Base-by-base conservation (phyloP, 768 basidiomycete genomes). In the Boletales sp. region DNA sequence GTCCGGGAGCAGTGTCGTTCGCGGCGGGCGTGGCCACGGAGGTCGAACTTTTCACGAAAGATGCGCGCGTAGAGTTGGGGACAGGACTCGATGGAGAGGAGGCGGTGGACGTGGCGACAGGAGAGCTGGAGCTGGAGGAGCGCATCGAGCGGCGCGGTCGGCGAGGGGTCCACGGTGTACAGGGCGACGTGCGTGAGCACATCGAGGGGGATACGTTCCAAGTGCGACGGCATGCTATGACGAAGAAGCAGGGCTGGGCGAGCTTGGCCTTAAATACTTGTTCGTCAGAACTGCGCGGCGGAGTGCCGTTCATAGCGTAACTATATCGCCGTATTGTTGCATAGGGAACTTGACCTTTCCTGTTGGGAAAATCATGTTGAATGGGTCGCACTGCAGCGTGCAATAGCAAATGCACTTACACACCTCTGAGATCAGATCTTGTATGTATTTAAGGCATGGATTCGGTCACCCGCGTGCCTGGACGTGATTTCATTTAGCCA, bases 41-140 rank as follows among this genome's bases (percentile, higher is more conserved):
- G 55, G 58, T 82, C 80, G 52, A 84, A 84, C 54, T 70, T 75
- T 34, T 62, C 60, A 9, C 67, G 70, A 60, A 80, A 86, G 13
- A 84, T 72, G 54, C 68, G 66, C 35, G 81, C 81, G 58, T 82
- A 83, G 39, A 84, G 72, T 50, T 80, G 74, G 3, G 84, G 79
- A 39, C 74, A 74, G 28, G 66, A 50, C 17, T 60, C 59, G 40
- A 75, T 49, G 51, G 70, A 70, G 30, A 86, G 73, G 8, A 70
- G 65, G 35, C 62, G 61, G 45, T 81, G 64, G 21, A 84, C 56
- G 3, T 66, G 59, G 0, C 75, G 74, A 51, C 68, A 76, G 17
- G 78, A 76, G 50, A 76, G 62, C 43, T 78, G 59, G 33, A 87
- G 70, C 9, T 64, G 59, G 31, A 73, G 59, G 50, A 87, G 62